Evolutionary conservation across 495 filamentous ascomycete species (phyloP), one percentile per base, ranked within the genome.

Genomic region (Pyrenopolyporus hunteri): DNA sequence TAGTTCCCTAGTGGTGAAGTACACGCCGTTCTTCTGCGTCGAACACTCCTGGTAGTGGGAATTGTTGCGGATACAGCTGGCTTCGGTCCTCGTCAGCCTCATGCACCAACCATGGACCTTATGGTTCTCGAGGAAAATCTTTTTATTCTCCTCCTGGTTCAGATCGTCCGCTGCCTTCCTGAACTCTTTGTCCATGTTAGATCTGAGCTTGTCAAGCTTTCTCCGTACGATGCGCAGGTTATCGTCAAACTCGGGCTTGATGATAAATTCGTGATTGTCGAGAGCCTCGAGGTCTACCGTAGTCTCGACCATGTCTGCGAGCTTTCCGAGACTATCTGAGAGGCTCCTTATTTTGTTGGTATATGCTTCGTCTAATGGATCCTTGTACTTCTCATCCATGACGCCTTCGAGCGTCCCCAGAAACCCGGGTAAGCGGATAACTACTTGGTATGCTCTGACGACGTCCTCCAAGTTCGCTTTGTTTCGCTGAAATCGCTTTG

Each of bases 291-390:
- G 85, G 66, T 99, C 94, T 46, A 99, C 93, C 0, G 94, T 98
- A 1, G 94, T 97, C 74, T 99, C 94, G 9, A 99, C 95, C 91
- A 99, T 96, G 69, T 99, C 94, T 63, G 94, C 91, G 26, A 99
- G 78, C 73, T 91, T 96, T 19, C 82, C 85, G 37, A 98, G 77
- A 70, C 87, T 90, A 64, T 93, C 87, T 5, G 88, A 89, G 59
- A 89, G 85, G 52, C 87, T 81, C 17, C 75, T 73, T 20, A 98
- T 75, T 68, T 96, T 96, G 22, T 86, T 80, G 4, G 93, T 96
- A 64, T 99, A 99, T 23, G 90, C 89, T 1, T 81, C 83, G 45
- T 98, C 92, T 11, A 99, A 75, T 0, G 93, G 89, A 54, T 92
- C 89, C 57, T 89, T 90, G 67, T 97, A 97, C 42, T 87, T 76